A percentile compares a stretch with the other conserved stretches of the same genome.
Conservation (phyloP, 2,329 filamentous ascomycete species). For the Aspergillus amoenus region DNA sequence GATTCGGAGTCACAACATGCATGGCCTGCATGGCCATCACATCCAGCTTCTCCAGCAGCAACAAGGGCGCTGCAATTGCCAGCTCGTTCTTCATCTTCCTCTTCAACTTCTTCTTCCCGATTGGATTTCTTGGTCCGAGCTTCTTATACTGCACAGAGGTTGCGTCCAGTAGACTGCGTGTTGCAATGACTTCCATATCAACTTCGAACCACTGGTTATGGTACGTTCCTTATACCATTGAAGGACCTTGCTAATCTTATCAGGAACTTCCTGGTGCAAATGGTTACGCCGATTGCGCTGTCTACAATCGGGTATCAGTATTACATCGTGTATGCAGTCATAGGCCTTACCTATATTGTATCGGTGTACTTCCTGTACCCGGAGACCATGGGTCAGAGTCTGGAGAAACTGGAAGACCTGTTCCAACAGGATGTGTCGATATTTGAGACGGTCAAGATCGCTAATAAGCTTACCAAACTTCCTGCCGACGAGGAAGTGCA, state of each 20-base stretch:
- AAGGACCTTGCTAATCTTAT: neutral
- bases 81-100: slow-evolving; percentile 7
- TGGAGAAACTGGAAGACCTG: neutral
- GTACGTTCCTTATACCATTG: neutral
- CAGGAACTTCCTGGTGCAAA: slow-evolving; percentile 8
- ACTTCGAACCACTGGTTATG: slow-evolving; percentile 11
- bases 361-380: slow-evolving; percentile 18
- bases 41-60: neutral
- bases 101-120: slow-evolving; percentile 7
- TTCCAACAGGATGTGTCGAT: neutral
- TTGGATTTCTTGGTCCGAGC: slow-evolving; percentile 4
- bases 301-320: slow-evolving; percentile 6
- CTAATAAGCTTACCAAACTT: neutral
- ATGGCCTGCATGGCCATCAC: slow-evolving; percentile 15
- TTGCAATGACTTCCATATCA: neutral
- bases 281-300: slow-evolving; percentile 8
- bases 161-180: neutral
- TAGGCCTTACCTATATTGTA: slow-evolving; percentile 10
- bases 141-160: slow-evolving; percentile 12
- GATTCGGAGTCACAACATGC: slow-evolving; percentile 8
- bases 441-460: neutral
- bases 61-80: slow-evolving; percentile 1
- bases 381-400: slow-evolving; percentile 2
- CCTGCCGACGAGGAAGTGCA: neutral
- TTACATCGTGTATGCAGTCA: slow-evolving; percentile 13